Evolutionary conservation across 2,329 filamentous ascomycete genomes (phyloP), one percentile per base, ranked within the genome.

Genomic region (Ophiostoma australiae): DNA sequence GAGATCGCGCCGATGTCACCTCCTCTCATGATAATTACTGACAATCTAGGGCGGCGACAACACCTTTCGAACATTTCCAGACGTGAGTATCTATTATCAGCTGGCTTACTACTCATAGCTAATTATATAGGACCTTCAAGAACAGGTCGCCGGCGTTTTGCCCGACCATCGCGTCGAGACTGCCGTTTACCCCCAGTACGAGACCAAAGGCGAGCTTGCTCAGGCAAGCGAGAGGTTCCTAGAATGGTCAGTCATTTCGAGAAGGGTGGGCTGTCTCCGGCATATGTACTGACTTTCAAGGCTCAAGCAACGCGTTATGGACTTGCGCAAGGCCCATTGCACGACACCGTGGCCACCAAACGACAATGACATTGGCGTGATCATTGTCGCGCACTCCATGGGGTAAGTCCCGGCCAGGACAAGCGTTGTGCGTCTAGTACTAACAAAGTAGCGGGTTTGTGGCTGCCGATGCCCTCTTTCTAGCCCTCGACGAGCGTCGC

Each of bases 371-470:
- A 91, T 97, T 10, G 90, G 90, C 72, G 90, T 93, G 2, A 83
- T 97, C 55, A 83, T 97, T 1, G 84, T 95, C 35, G 93, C 93
- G 1, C 93, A 97, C 79, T 94, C 91, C 3, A 97, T 89, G 90
- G 90, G 90, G 63, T 66, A 39, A 23, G 63, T 41, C 10, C 11
- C 13, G 15, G n/a, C 5, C 11, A 11, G 7, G 2, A 11, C 20
- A 37, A 13, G 41, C 41, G 4, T 15, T 44, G 5, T 17, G 15
- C 4, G 15, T 4, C 15, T 13, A 44, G 31, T 35, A n/a, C 17
- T 65, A 37, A 65, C 31, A 65, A 33, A 1, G 17, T 20, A 66
- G 63, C 61, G 93, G 93, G 52, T 95, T 97, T 74, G 91, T 97
- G 10, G 93, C 91, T 7, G 91, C 91, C 1, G 93, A 97, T 75